Evolutionary conservation across 2,329 filamentous ascomycete species (phyloP).

Genomic region (Colletotrichum salicis): DNA sequence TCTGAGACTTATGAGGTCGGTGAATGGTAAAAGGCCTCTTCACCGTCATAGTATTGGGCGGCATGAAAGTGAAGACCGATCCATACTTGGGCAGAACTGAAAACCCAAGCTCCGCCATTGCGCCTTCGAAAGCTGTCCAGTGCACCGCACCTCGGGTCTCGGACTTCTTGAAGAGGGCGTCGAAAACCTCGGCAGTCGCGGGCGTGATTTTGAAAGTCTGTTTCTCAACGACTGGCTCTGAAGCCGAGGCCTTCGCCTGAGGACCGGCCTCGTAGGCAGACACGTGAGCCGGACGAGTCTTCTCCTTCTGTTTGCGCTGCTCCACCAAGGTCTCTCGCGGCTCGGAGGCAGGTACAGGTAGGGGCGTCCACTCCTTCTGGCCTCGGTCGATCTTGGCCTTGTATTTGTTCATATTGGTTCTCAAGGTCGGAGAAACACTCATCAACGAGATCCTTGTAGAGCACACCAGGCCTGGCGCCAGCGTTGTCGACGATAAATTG

Average conservation of each 20-base stretch:
- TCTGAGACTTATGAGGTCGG: slow-evolving; percentile 48
- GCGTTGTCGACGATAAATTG: slow-evolving; percentile 49
- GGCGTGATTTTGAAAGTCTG: slow-evolving; percentile 50
- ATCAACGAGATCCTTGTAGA: slow-evolving; percentile 56
- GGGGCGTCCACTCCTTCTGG: slow-evolving; percentile 33
- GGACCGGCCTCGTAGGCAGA: slow-evolving; percentile 47
- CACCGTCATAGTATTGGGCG: slow-evolving; percentile 41
- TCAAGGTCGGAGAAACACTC: slow-evolving; percentile 49
- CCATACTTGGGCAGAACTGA: slow-evolving; percentile 52
- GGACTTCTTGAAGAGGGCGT: slow-evolving; percentile 45
- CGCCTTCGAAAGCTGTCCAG: slow-evolving; percentile 52
- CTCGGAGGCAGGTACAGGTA: slow-evolving; percentile 36
- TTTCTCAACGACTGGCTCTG: fast-evolving
- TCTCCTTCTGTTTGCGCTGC: slow-evolving; percentile 53
- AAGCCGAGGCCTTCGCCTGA: not conserved
- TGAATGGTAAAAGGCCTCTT: slow-evolving; percentile 48
- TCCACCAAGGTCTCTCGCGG: slow-evolving; percentile 42
- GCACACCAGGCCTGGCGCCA: slow-evolving; percentile 51
- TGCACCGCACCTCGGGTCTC: slow-evolving; percentile 44
- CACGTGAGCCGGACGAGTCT: slow-evolving; percentile 52
- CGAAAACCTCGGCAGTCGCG: slow-evolving; percentile 51
- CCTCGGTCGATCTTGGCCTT: slow-evolving; percentile 30
- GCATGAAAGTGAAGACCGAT: slow-evolving; percentile 53
- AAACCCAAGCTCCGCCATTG: slow-evolving; percentile 55
- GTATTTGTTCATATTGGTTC: slow-evolving; percentile 39